These are phyloP conservation scores for Clonostachys sp. DNA, from an alignment of 2,329 filamentous ascomycete species.

Conservation along the genomic window DNA sequence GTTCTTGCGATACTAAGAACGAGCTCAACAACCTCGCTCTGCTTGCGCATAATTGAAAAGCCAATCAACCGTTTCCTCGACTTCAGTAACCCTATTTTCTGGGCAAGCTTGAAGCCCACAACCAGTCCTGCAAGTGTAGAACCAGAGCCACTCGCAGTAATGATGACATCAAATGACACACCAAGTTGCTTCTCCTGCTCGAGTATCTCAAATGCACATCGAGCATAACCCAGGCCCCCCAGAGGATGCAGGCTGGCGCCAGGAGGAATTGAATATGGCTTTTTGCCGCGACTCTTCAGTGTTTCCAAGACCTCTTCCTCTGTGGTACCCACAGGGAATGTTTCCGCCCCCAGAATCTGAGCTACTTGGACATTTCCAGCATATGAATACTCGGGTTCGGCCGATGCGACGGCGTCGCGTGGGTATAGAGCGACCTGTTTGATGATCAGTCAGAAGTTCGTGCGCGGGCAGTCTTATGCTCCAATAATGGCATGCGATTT, in stretches of 20 bases:
- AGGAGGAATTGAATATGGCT: conserved; percentile 60
- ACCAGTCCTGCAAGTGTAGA: conserved; percentile 62
- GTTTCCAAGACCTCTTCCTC: not conserved
- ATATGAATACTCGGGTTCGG: conserved; percentile 3
- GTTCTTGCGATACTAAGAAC: conserved; percentile 2
- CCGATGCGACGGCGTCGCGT: not conserved
- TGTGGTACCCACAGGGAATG: conserved; percentile 2
- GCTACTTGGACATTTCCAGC: conserved; percentile 9
- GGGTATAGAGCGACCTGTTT: not conserved
- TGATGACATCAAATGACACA: conserved; percentile 53
- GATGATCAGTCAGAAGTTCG: not conserved
- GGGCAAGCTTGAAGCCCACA: conserved; percentile 58
- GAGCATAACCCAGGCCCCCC: conserved; percentile 60
- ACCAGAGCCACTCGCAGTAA: conserved; percentile 62
- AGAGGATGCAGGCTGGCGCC: conserved; percentile 60
- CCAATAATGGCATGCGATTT: too few species aligned
- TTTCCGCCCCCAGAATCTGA: conserved; percentile 7
- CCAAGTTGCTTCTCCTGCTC: conserved; percentile 50
- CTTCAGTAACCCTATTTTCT: conserved; percentile 21
- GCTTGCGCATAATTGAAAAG: conserved; percentile 3
- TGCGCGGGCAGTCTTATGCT: conserved; percentile 3
- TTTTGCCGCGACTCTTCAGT: conserved; percentile 33
- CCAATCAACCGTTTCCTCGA: conserved; percentile 1
- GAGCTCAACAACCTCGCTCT: not conserved
- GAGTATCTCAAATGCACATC: conserved; percentile 59